These are phyloP conservation scores for Candida freyschussii DNA, from an alignment of 1,139 yeast genomes.

Conservation along the genomic window DNA sequence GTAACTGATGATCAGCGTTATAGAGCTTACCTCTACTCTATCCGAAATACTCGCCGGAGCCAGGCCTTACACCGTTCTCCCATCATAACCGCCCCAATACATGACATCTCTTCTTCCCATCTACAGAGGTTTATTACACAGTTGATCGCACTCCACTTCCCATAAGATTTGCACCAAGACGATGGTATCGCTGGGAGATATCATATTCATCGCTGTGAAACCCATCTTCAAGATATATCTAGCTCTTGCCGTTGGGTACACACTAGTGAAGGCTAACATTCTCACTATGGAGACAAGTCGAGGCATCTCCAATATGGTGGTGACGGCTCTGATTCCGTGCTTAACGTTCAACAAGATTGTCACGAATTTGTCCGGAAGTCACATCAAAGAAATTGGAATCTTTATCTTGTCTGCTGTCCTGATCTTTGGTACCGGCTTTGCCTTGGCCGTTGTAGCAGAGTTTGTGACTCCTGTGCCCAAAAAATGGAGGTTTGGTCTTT, in stretches of 20 bases:
- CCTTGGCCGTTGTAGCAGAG: slow-evolving; percentile 32
- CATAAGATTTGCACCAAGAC: not conserved
- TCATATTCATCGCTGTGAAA: slow-evolving; percentile 76
- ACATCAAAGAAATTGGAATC: slow-evolving; percentile 72
- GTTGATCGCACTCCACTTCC: no score
- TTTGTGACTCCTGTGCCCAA: slow-evolving; percentile 51
- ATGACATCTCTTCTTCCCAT: no score
- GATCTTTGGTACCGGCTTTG: slow-evolving; percentile 46
- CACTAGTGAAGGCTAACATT: slow-evolving; percentile 60
- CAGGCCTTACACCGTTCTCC: no score
- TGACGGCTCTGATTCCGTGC: slow-evolving; percentile 72
- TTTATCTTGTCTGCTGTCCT: slow-evolving; percentile 61
- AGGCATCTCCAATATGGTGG: slow-evolving; percentile 68
- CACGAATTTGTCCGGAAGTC: slow-evolving; percentile 59
- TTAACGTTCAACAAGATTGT: slow-evolving; percentile 76
- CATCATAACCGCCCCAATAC: no score
- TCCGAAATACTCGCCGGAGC: no score
- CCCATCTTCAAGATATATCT: slow-evolving; percentile 84
- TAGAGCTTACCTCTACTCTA: no score
- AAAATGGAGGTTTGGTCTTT: slow-evolving; percentile 76
- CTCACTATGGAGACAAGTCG: slow-evolving; percentile 69
- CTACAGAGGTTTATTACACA: no score
- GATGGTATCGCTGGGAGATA: slow-evolving; percentile 44
- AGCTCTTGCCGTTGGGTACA: slow-evolving; percentile 66
- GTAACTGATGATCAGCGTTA: no score